Evolutionary conservation across 805 yeast species (phyloP), one percentile per base, ranked within the genome.

Genomic region (Nakazawaea molendinolei): DNA sequence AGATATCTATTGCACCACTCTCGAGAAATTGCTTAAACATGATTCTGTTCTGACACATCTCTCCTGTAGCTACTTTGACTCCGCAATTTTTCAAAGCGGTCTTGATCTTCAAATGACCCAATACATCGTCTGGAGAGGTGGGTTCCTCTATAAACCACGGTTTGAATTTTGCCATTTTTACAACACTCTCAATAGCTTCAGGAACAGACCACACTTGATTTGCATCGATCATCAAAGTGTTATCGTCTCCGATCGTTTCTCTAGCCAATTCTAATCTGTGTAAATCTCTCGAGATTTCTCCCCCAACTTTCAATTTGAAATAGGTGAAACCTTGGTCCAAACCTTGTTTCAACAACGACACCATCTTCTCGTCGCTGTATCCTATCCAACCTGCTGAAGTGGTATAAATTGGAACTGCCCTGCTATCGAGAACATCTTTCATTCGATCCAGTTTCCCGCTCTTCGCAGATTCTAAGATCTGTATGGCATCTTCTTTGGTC

Each of bases 321-420:
- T 53, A 48, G 19, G 50, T 56, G 50, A 56, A 64, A n/a, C 70
- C 69, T 27, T 52, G 49, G 22, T 46, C 61, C 25, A 59, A 41
- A 28, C 63, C 53, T 35, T 60, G 59, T 28, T 49, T 39, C 22
- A 61, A 41, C 26, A 61, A 43, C 12, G 41, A 33, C 30, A 55
- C 53, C 63, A 63, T 62, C 38, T 63, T 63, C 19, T 64, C 68
- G 28, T 61, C 69, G 23, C 49, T 43, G 42, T 58, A 64, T 5
- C 65, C 68, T 13, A 64, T 49, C 69, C 69, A 64, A 13, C 69
- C 69, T 5, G 69, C 68, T 23, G 64, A 52, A n/a, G 69, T 64
- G 20, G 69, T 63, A 43, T 64, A 64, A 5, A 65, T 65, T 3
- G 67, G 69, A 17, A 64, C 69, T 2, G 67, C 69, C 7, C 39